A percentile compares a stretch with the other conserved stretches of the same genome.
Conservation (phyloP, 805 yeast species). For the Teunomyces gatunensis region DNA sequence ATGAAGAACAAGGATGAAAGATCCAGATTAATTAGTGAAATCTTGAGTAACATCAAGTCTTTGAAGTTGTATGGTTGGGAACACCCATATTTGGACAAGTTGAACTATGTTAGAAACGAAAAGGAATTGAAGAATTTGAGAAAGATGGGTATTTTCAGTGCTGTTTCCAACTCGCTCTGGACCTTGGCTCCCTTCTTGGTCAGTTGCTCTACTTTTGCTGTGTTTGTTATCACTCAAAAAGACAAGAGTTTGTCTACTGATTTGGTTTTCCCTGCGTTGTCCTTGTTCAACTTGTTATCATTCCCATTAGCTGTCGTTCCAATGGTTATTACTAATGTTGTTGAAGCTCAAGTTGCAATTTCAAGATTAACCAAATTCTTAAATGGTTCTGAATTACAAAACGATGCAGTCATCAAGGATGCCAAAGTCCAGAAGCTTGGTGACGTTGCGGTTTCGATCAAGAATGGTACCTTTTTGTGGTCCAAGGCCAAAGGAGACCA, state of each 20-base stretch:
- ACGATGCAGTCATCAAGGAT: conserved; percentile 63
- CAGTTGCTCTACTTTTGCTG: conserved; percentile 83
- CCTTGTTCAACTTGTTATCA: conserved; percentile 80
- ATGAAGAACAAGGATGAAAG: conserved; percentile 92
- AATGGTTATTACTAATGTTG: conserved; percentile 76
- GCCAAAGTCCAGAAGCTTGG: conserved; percentile 53
- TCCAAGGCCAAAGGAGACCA: conserved; percentile 59
- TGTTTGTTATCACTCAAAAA: conserved; percentile 61
- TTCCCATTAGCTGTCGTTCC: conserved; percentile 95
- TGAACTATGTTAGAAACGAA: conserved; percentile 81
- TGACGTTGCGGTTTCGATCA: conserved; percentile 62
- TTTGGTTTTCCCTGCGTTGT: conserved; percentile 84
- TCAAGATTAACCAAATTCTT: conserved; percentile 73
- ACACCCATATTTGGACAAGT: conserved; percentile 68
- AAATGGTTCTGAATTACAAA: conserved; percentile 74
- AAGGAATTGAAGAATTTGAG: conserved; percentile 76
- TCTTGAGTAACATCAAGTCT: conserved; percentile 87
- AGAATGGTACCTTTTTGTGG: conserved; percentile 75
- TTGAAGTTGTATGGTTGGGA: conserved; percentile 97
- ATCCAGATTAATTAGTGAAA: conserved; percentile 83
- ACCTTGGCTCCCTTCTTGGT: conserved; percentile 86
- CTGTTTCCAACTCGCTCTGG: conserved; percentile 74
- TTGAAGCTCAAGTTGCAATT: conserved; percentile 86
- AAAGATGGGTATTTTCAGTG: conserved; percentile 69
- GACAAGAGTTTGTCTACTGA: conserved; percentile 76